Percentiles rank a stretch among this genome's conserved stretches.
Conservation (phyloP, 2,329 filamentous ascomycete genomes). For the Hysterium pulicare region DNA sequence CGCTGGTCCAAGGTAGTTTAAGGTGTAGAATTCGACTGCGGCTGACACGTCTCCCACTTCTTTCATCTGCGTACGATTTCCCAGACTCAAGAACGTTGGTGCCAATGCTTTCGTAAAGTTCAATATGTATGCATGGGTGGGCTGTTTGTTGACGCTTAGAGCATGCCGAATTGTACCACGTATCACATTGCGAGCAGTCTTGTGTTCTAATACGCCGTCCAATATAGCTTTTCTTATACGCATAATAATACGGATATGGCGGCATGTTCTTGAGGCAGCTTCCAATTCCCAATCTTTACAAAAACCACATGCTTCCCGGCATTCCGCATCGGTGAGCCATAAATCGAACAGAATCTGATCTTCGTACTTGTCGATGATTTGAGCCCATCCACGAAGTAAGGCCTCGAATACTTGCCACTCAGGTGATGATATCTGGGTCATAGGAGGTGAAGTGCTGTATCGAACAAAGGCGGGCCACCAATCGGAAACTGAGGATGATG, state of each 20-base stretch:
- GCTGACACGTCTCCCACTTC: neutral
- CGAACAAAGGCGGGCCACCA: neutral
- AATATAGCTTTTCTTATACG: neutral
- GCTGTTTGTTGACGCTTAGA: neutral
- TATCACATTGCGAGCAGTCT: neutral
- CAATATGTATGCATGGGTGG: neutral
- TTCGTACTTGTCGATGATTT: neutral
- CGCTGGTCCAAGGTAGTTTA: neutral
- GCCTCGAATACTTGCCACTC: neutral
- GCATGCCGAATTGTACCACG: neutral
- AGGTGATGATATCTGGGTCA: neutral
- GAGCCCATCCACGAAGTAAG: neutral
- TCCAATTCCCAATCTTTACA: neutral
- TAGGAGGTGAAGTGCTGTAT: neutral
- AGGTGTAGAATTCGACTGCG: neutral
- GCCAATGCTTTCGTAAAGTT: neutral
- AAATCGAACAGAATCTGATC: neutral
- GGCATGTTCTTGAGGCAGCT: neutral
- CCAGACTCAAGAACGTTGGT: neutral
- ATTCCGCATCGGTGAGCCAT: neutral
- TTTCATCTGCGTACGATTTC: neutral
- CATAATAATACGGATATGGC: neutral
- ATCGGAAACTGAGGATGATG: neutral
- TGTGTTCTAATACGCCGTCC: neutral
- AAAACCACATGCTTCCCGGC: neutral